Evolutionary conservation across 257 asterid genomes (phyloP), one percentile per base, ranked within the genome.

Genomic region (Solanum sejunctum): DNA sequence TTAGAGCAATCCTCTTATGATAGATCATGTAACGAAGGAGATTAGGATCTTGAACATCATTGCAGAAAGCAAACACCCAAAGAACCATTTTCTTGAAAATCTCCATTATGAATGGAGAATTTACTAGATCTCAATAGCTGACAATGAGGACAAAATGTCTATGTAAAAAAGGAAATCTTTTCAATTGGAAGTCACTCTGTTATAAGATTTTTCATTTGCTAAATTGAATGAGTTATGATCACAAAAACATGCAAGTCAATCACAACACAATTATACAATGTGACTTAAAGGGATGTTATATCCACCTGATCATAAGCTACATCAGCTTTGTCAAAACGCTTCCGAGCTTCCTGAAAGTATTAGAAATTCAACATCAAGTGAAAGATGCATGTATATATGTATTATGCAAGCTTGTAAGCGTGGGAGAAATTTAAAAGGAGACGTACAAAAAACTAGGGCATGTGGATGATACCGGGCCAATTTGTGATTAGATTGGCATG

Each of bases 311-410:
- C 99, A 89, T 97, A 97, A 86, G 86, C 85, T 84, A 90, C 92
- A 88, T 91, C 94, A 81, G 97, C 97, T 88, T 97, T 97, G 88
- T 94, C 99, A 89, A 97, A 97, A 88, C 98, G 97, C 91, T 95
- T 97, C 88, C 91, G 99, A 86, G 97, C 93, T 87, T 97, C 99
- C 99, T 97, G 97, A 87, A 88, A 73, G 36, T 77, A 82, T 84
- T 41, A 82, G 88, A 67, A 81, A 52, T 69, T 75, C 63, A 60
- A 84, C 28, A 71, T 49, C 63, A 77, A 5, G 47, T 7, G 15
- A 26, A 77, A 23, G 17, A 77, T 26, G 82, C 63, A 77, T 51
- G 43, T 26, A 51, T 47, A 26, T 77, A 28, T 15, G 8, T 51
- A 23, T 75, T 23, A 45, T 49, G 43, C 82, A 51, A 73, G 45